Evolutionary conservation across 2,329 filamentous ascomycete genomes (phyloP), one percentile per base, ranked within the genome.

Genomic region (Ceratocystis huliohia): DNA sequence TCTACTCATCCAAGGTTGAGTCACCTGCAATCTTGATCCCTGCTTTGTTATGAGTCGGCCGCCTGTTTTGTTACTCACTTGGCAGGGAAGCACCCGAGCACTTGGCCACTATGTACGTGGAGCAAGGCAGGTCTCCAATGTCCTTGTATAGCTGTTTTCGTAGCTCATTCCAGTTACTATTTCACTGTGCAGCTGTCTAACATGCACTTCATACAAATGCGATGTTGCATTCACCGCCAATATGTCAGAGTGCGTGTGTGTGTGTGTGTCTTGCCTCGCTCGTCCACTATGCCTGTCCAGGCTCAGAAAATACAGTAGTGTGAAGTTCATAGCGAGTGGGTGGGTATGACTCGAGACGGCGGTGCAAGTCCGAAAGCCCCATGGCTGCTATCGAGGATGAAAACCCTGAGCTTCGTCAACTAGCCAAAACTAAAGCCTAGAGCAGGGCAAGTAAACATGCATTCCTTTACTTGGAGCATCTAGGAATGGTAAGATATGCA

Each of bases 1-100:
- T 25, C 37, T 46, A 63, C 6, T 56, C 48, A 48, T 50, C 44
- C 33, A 22, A 63, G 37, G 63, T 67, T 67, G 66, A 67, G 63
- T 67, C 66, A 67, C 66, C 63, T 37, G 46, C 66, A 61, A 45
- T 65, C 63, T 46, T 65, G 25, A 67, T 67, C 66, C 66, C 44
- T 62, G 63, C 61, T 22, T 15, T 57, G 25, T 22, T 45, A n/a
- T 63, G 59, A 56, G 46, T 63, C 59, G 48, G 37, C 33, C 33
- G 33, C 8, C n/a, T 44, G 33, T 17, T 48, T 37, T 53, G 17
- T 44, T n/a, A 15, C n/a, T 8, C 48, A n/a, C 48, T 13, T 25
- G 48, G 7, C 10, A 13, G 15, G 37, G 37, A 13, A 41, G 37
- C 37, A 13, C n/a, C 44, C 6, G 44, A 3, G 6, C 13, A 30